Evolutionary conservation across 2,329 filamentous ascomycete genomes (phyloP).

Genomic region (Botrytis medusae): DNA sequence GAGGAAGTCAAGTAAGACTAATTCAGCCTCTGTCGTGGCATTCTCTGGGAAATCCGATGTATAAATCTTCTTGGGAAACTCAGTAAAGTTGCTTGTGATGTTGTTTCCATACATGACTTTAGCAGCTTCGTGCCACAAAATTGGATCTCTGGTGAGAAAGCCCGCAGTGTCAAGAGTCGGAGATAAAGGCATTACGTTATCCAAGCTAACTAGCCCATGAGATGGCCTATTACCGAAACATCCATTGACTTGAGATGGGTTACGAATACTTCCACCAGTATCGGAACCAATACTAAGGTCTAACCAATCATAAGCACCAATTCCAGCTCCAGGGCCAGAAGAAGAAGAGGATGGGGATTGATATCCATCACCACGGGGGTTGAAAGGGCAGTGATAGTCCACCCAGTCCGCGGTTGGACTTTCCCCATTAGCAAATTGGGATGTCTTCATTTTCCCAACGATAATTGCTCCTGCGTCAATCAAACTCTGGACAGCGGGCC

Average conservation of each 20-base stretch:
- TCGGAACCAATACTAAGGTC: conserved; percentile 52
- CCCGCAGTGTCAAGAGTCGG: conserved; percentile 50
- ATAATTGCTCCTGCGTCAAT: conserved; percentile 59
- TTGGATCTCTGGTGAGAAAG: conserved; percentile 47
- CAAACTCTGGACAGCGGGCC: conserved; percentile 53
- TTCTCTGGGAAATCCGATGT: conserved; percentile 46
- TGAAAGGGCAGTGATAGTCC: conserved; percentile 44
- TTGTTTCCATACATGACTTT: conserved; percentile 49
- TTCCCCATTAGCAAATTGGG: conserved; percentile 46
- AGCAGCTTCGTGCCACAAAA: conserved; percentile 46
- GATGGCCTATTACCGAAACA: conserved; percentile 52
- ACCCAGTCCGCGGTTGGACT: conserved; percentile 52
- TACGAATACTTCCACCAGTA: conserved; percentile 50
- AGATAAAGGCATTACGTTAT: conserved; percentile 50
- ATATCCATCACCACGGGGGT: conserved; percentile 49
- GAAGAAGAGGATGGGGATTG: conserved; percentile 50
- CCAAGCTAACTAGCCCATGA: conserved; percentile 46
- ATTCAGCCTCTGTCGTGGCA: conserved; percentile 41
- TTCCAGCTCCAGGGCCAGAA: conserved; percentile 46
- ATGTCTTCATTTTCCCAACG: conserved; percentile 54
- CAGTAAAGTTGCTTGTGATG: conserved; percentile 43
- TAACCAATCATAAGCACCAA: conserved; percentile 49
- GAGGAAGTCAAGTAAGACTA: conserved; percentile 46
- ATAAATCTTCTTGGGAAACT: conserved; percentile 45
- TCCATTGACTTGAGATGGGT: conserved; percentile 49